Evolutionary conservation across 1,284 basidiomycete genomes (phyloP), one percentile per base, ranked within the genome.

Genomic region (Polyporus tsugae): DNA sequence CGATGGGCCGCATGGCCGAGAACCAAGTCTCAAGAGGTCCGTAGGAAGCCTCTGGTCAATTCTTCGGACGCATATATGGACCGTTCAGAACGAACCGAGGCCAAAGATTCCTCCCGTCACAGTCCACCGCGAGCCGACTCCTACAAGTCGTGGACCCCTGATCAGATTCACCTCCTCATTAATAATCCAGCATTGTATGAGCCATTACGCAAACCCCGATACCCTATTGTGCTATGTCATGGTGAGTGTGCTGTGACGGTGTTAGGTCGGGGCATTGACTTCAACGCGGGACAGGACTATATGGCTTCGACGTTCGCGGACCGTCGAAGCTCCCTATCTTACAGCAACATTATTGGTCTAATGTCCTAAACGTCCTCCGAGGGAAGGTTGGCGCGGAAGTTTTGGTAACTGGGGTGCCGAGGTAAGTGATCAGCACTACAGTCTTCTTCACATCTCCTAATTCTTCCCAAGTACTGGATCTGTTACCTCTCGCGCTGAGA

Each of bases 281-380:
- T 44, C 4, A 36, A 25, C 58, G 57, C 9, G 1, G 29, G 29
- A 55, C 75, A 97, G 96, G 96, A 33, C 84, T 99, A 2, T 99
- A 99, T 76, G 97, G 98, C 7, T 99, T 98, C 78, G 95, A 97
- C 77, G 90, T 95, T 53, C 84, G 94, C 73, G 89, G 95, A 29
- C 89, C 94, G 0, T 84, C 89, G 22, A 79, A 93, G 65, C 88
- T 97, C 79, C 91, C 95, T 19, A 85, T 89, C 75, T 82, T 97
- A 76, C 87, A 95, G 70, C 89, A 96, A 78, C 96, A 99, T 74
- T 99, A 99, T 79, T 99, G 98, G 98, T 91, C 92, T 0, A 93
- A 94, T 67, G 91, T 98, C 6, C 85, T 99, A 53, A 90, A 89
- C 55, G 89, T 98, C 9, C 84, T 99, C 15, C 87, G 93, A 64